Evolutionary conservation across 768 basidiomycete species (phyloP).

Genomic region (Boletus patriciae): DNA sequence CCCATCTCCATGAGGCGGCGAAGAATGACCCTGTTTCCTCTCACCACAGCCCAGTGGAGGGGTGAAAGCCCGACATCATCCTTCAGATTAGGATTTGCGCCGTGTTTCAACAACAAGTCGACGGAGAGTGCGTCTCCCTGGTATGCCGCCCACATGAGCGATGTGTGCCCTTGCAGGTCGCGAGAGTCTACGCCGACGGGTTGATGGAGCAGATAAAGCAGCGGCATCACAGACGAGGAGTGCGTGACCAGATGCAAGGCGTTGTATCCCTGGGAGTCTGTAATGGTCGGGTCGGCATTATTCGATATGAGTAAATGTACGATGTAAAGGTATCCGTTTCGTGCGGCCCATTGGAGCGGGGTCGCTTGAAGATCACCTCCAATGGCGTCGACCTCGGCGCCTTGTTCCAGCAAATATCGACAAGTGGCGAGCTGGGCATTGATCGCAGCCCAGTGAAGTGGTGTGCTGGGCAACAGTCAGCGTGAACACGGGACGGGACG

Average conservation of each 20-base stretch:
- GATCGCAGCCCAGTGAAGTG: conserved; percentile 98
- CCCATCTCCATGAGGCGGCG: conserved; percentile 83
- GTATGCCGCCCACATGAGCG: conserved; percentile 98
- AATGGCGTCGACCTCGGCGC: conserved; percentile 90
- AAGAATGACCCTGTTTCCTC: conserved; percentile 89
- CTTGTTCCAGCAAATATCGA: conserved; percentile 83
- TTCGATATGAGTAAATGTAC: conserved; percentile 89
- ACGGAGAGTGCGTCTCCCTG: conserved; percentile 97
- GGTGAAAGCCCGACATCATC: conserved; percentile 86
- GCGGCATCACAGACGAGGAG: conserved; percentile 90
- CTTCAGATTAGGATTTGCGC: conserved; percentile 71
- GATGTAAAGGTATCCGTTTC: conserved; percentile 94
- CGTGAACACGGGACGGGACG: not conserved
- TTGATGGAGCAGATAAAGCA: conserved; percentile 90
- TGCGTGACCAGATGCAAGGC: conserved; percentile 94
- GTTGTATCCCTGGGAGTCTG: conserved; percentile 95
- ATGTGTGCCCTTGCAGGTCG: conserved; percentile 90
- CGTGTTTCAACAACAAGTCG: conserved; percentile 84
- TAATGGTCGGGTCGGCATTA: conserved; percentile 88
- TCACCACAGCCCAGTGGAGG: conserved; percentile 96
- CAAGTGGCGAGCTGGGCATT: conserved; percentile 92
- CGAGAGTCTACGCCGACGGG: conserved; percentile 89
- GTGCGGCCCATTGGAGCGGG: conserved; percentile 97
- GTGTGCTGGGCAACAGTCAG: conserved; percentile 46
- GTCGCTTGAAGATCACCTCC: conserved; percentile 95